Evolutionary conservation across 75 land plant species (phyloP), one percentile per base, ranked within the genome.

Genomic region (Pinus taeda): DNA sequence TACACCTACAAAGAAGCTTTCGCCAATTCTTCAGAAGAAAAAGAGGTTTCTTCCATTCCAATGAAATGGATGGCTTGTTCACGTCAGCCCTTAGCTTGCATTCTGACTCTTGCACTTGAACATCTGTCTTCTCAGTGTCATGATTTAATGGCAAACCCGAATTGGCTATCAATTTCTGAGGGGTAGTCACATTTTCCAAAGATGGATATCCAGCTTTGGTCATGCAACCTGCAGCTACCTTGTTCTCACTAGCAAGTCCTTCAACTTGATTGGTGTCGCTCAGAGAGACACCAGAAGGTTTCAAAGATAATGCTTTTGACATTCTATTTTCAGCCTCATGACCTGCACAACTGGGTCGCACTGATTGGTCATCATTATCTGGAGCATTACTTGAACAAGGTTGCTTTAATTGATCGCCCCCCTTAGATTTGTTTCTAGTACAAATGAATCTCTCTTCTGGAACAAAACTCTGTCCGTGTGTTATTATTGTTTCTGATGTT

Each of bases 21-120:
- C 86, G 76, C 86, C 86, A 85, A 64, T 65, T 70, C 26, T 70
- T 85, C 26, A 24, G 59, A 18, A 85, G 64, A 82, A 85, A 85
- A 17, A 85, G 15, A 8, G 85, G 59, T 71, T 60, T 61, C 18
- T 59, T 59, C n/a, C 60, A 4, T 59, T 59, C 60, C 18, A 20
- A 18, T 20, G n/a, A 20, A 59, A 59, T 17, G 17, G 20, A 18
- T 6, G 18, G 53, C 11, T 49, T 7, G 53, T 49, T 49, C 9
- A 49, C 11, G 9, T 49, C 53, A 49, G 11, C 53, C 53, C 53
- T 49, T 49, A 49, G 53, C 12, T 49, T 49, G 53, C 53, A 49
- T 49, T 49, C 53, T 49, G 53, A 49, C 53, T 8, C 53, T 11
- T 49, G 53, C 53, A 49, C 42, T 39, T 39, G 42, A 39, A 39